Evolutionary conservation across 164 flowering plant genomes (phyloP), one percentile per base, ranked within the genome.

Genomic region (Aristolochia fimbriata): DNA sequence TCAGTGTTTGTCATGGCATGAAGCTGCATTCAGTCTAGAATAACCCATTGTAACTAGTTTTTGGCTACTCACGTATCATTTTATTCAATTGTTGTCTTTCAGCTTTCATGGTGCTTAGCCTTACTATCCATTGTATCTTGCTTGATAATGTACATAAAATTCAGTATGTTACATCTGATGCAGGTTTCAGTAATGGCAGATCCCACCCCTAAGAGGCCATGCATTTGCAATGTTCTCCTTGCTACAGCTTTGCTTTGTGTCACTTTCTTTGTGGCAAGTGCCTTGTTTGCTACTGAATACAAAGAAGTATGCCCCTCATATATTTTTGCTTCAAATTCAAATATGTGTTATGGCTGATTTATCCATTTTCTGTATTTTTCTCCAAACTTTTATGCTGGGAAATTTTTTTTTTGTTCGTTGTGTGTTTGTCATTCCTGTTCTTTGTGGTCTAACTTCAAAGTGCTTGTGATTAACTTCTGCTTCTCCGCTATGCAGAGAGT

Each of bases 161-260:
- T 23, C 9, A 15, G 4, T n/a, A 52, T 13, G 15, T 11, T 52
- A 17, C 30, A 22, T 52, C 15, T 27, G 54, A 58, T 33, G 62
- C 80, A 88, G 96, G 73, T 68, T 67, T 62, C 67, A 65, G 47
- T 67, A 23, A 57, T 70, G 48, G 70, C 75, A 37, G 91, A 82
- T 54, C 49, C 82, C 21, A 83, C 77, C 70, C 68, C 55, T 51
- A 74, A 65, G 60, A 70, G 81, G 67, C 73, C 78, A 43, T 77
- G 74, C 59, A 65, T 80, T 60, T 83, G 69, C 69, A 75, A 69
- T 70, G 51, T 80, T 55, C 65, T 83, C 22, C 56, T 79, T 47
- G 69, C 74, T 15, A 78, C 73, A 54, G 62, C 78, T 62, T 66
- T 85, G 69, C 62, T 87, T 65, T 76, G 68, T 65, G 62, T 77